Percentiles rank a stretch among this genome's conserved stretches.
Conservation (phyloP, 1,284 basidiomycete genomes). For the Volvariella surrecta region DNA sequence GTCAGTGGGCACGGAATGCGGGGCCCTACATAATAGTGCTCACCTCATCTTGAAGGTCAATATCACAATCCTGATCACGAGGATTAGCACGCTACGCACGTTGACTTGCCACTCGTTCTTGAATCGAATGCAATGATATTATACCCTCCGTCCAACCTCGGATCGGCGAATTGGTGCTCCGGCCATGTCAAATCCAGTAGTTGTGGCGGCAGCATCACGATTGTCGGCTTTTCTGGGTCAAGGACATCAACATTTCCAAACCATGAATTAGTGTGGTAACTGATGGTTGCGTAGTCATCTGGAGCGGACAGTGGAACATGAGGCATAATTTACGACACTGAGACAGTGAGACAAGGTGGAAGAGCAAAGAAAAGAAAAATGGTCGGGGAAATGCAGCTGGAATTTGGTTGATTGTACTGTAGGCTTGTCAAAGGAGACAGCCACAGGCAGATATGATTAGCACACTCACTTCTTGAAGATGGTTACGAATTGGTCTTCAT, state of each 20-base stretch:
- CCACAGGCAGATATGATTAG: no score
- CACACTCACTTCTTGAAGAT: no score
- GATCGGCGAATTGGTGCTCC: slow-evolving; percentile 56
- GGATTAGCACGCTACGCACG: no score
- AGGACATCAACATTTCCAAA: slow-evolving; percentile 54
- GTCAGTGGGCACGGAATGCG: slow-evolving; percentile 5
- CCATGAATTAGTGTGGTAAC: slow-evolving; percentile 56
- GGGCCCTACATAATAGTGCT: slow-evolving; percentile 3
- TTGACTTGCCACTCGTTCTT: slow-evolving; percentile 56
- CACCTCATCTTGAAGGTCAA: slow-evolving; percentile 56
- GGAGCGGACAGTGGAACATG: slow-evolving; percentile 55
- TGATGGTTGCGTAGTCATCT: slow-evolving; percentile 62
- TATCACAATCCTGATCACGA: slow-evolving; percentile 40
- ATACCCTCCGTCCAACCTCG: slow-evolving; percentile 43
- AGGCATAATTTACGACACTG: slow-evolving; percentile 39
- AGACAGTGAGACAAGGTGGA: slow-evolving; percentile 7
- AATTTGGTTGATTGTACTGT: slow-evolving; percentile 9
- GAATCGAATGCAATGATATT: slow-evolving; percentile 71
- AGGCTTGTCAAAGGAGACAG: neutral
- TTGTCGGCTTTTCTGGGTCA: slow-evolving; percentile 50
- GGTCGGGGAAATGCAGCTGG: slow-evolving; percentile 5
- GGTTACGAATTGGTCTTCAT: no score
- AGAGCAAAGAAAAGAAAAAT: slow-evolving; percentile 5
- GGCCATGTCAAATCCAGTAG: slow-evolving; percentile 66
- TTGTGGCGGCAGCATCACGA: slow-evolving; percentile 58